Evolutionary conservation across 2,329 filamentous ascomycete species (phyloP), one percentile per base, ranked within the genome.

Genomic region (Aspergillus transmontanensis): DNA sequence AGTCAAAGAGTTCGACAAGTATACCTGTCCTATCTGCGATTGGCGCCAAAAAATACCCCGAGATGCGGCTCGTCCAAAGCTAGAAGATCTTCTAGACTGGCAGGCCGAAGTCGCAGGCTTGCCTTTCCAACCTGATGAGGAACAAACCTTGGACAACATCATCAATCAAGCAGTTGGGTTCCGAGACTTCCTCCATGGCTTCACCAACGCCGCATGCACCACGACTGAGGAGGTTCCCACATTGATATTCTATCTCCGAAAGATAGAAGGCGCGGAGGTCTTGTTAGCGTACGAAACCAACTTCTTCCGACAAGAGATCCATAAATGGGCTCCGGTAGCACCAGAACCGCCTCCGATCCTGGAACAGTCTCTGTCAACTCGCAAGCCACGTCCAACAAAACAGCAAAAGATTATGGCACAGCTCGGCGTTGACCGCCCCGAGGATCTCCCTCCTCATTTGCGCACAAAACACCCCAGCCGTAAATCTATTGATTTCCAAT

Each of bases 1-100:
- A 75, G 92, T 99, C 71, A 98, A 98, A 80, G 95, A 98, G 74
- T 94, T 97, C 66, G 95, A 98, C 75, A 97, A 96, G 76, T 99
- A 97, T 75, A 98, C 94, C 1, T 99, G 95, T 73, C 95, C 95
- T 0, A 96, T 99, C 66, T 99, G 95, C 76, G 95, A 99, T 76
- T 97, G 94, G 88, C 90, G 95, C 21, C 91, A 97, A 74, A 96
- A 94, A 80, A 98, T 99, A 59, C 95, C 95, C 30, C 92, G 95
- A 53, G 95, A 99, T 82, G 95, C 95, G 28, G 93, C 95, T 26
- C 90, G 95, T 32, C 95, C 95, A 0, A 98, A 97, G 78, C 84
- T 99, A 0, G 95, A 99, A 76, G 94, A 98, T 70, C 83, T 99
- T 19, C 84, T 91, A 64, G 81, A 85, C 2, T 95, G 96, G 88